A percentile compares a stretch with the other conserved stretches of the same genome.
Conservation (phyloP, 2,329 filamentous ascomycete genomes). For the Basipetospora chlamydospora region DNA sequence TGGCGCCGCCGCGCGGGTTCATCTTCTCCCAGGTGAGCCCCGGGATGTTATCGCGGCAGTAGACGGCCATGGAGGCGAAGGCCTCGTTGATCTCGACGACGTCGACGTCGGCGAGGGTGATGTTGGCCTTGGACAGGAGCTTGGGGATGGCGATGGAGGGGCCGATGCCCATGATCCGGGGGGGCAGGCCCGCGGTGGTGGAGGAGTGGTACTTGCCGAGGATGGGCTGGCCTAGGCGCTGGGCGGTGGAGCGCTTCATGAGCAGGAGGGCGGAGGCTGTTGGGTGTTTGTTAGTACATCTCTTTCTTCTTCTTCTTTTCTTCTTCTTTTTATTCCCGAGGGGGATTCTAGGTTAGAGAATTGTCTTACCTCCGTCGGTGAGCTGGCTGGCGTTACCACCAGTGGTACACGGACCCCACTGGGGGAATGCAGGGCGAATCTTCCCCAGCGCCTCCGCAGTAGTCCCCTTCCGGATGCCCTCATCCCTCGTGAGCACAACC, state of each 20-base stretch:
- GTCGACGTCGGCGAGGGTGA: constrained; percentile 72
- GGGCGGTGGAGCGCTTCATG: constrained; percentile 87
- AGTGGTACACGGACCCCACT: constrained; percentile 74
- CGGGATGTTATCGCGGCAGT: constrained; percentile 58
- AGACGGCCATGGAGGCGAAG: constrained; percentile 94
- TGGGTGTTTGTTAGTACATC: neutral
- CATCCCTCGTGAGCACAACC: constrained; percentile 70
- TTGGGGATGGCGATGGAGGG: constrained; percentile 65
- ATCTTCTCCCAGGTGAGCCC: constrained; percentile 61
- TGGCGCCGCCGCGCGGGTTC: constrained; percentile 69
- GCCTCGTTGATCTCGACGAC: constrained; percentile 94
- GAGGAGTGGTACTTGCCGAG: constrained; percentile 88
- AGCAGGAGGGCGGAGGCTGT: constrained; percentile 70
- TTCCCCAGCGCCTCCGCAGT: constrained; percentile 71
- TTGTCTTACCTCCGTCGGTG: constrained; percentile 68
- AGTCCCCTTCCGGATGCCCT: constrained; percentile 82
- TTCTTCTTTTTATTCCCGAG: neutral
- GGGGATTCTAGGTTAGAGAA: neutral
- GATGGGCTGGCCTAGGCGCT: constrained; percentile 78
- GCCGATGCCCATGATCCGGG: constrained; percentile 93
- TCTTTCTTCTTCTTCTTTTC: too few species aligned
- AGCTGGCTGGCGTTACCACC: constrained; percentile 92
- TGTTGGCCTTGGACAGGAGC: constrained; percentile 64
- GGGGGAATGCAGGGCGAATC: constrained; percentile 78
- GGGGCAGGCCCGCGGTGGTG: constrained; percentile 78